Evolutionary conservation across 805 yeast genomes (phyloP).

Genomic region (Wickerhamomyces ciferrii): DNA sequence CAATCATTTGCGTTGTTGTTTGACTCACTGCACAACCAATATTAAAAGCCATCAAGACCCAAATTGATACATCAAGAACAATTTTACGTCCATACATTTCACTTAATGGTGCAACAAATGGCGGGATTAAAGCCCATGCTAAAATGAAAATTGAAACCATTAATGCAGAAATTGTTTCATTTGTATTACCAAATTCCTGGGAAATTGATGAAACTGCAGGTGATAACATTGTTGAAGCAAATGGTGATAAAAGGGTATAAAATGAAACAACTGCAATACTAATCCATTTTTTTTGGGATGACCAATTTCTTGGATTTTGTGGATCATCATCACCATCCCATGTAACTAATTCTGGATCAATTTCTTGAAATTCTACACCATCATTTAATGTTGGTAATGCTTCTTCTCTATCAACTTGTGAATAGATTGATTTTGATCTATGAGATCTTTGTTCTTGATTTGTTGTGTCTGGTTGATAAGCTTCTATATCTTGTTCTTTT

Average conservation of each 20-base stretch:
- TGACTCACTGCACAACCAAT: slow-evolving; percentile 55
- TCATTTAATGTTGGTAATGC: slow-evolving; percentile 28
- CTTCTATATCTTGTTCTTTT: background rate
- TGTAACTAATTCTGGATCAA: slow-evolving; percentile 64
- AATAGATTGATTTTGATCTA: slow-evolving; percentile 9
- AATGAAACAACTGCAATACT: slow-evolving; percentile 43
- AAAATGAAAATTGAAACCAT: slow-evolving; percentile 54
- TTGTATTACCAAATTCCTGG: slow-evolving; percentile 35
- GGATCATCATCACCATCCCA: slow-evolving; percentile 65
- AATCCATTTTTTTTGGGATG: slow-evolving; percentile 31
- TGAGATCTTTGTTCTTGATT: background rate
- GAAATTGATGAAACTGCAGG: slow-evolving; percentile 53
- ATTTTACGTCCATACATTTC: slow-evolving; percentile 53
- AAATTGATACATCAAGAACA: slow-evolving; percentile 45
- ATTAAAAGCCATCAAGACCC: slow-evolving; percentile 43
- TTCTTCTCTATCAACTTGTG: slow-evolving; percentile 14
- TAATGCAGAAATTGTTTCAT: slow-evolving; percentile 35
- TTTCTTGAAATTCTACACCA: slow-evolving; percentile 46
- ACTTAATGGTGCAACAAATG: slow-evolving; percentile 55
- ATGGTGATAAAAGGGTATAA: slow-evolving; percentile 55
- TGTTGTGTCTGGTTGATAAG: background rate
- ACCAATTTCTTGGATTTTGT: slow-evolving; percentile 62
- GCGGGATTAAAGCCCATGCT: slow-evolving; percentile 63
- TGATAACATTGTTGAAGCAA: slow-evolving; percentile 57
- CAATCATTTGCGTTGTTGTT: slow-evolving; percentile 48